phyloP scores from a whole-genome alignment of 2,329 filamentous ascomycete genomes.

The Exophiala sp. region DNA sequence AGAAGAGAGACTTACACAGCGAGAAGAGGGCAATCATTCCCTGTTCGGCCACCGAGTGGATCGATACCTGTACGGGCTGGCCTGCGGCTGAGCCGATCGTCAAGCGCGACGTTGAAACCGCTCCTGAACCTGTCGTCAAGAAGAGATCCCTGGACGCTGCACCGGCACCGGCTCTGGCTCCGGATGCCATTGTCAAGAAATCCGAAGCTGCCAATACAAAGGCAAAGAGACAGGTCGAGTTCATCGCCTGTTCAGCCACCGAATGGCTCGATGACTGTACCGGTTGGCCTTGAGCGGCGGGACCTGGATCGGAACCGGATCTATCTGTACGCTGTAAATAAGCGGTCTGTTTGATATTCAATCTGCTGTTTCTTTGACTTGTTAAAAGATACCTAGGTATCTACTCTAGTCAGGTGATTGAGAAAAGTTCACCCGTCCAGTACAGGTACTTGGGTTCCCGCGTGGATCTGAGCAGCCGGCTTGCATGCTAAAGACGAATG shows the following conservation, averaged over 20 bases:
- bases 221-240: slow-evolving; percentile 9
- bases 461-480: no score
- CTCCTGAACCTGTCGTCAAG: slow-evolving; percentile 14
- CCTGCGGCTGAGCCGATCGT: background rate
- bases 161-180: background rate
- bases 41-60: slow-evolving; percentile 16
- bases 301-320: no score
- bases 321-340: no score
- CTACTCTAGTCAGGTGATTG: no score
- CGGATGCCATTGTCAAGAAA: slow-evolving; percentile 8
- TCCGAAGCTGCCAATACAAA: slow-evolving; percentile 1
- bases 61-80: slow-evolving; percentile 23
- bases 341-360: no score
- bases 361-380: no score
- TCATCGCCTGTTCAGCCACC: slow-evolving; percentile 10
- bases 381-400: no score
- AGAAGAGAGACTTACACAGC: slow-evolving; percentile 2
- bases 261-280: slow-evolving; percentile 16
- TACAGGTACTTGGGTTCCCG: no score
- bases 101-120: background rate
- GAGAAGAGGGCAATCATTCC: slow-evolving; percentile 6
- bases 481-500: no score
- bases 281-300: slow-evolving; percentile 1
- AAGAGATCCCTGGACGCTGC: background rate
- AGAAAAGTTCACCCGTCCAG: no score